Evolutionary conservation across 768 basidiomycete genomes (phyloP), one percentile per base, ranked within the genome.

Genomic region (Hygrocybe coccinea): DNA sequence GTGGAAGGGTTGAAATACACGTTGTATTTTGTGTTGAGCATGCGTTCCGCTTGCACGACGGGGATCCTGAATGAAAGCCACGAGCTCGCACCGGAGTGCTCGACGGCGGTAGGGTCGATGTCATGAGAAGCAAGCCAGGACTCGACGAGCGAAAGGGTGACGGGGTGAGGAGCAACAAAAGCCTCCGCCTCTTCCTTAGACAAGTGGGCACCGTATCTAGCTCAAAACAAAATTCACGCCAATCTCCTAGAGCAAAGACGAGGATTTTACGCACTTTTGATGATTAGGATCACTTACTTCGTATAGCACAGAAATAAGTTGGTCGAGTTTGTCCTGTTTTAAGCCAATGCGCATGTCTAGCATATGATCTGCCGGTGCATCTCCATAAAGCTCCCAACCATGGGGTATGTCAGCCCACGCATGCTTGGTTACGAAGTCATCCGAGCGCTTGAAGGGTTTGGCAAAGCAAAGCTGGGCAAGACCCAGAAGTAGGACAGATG

Each of bases 31-130:
- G 87, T 86, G 62, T 81, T 69, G 24, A 90, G 75, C 84, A 90
- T 86, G 58, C 79, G 69, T 65, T 89, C 87, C 0, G 79, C 86
- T 15, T 80, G 59, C 36, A 68, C 54, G 25, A 89, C 75, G 0
- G 86, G 79, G 14, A 88, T 70, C n/a, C 62, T 76, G 52, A 87
- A 62, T 1, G 77, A 81, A 9, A 89, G 69, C 88, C 85, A 90
- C 59, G 89, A 87, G 21, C 76, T 71, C 0, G 82, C 84, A 8
- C 83, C 72, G 12, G 87, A 86, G 9, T 79, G 79, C 47, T 65
- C 56, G 21, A 82, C 59, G 24, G 68, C 60, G 25, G 72, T 67
- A 25, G 79, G 74, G 17, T 67, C 59, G 49, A 89, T 72, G 17
- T 81, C 85, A 54, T 84, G 75, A 0, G 74, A 70, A 0, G 69